Conservation (phyloP, 2,329 filamentous ascomycete genomes). For the Fusarium sp. region DNA sequence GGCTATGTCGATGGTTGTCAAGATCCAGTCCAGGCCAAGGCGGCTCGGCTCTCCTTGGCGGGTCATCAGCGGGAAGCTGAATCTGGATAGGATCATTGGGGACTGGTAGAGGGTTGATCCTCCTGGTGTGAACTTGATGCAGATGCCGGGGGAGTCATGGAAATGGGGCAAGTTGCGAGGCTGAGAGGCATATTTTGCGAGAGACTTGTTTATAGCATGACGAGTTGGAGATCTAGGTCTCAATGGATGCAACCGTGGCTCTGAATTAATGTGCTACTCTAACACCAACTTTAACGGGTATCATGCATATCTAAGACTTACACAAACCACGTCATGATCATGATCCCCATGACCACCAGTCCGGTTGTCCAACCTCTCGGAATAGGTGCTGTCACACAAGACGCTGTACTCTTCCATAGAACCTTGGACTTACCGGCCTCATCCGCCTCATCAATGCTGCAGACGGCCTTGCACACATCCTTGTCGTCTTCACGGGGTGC, state of each 20-base stretch:
- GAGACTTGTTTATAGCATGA: not conserved
- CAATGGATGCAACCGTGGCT: not conserved
- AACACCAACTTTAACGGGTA: not conserved
- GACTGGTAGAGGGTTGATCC: not conserved
- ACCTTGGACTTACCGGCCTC: constrained; percentile 40
- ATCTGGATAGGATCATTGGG: constrained; percentile 1
- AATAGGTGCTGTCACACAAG: constrained; percentile 3
- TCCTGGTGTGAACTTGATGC: not conserved
- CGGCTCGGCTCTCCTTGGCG: not conserved
- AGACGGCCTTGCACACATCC: constrained; percentile 44
- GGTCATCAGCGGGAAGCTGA: not conserved
- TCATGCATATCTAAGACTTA: not conserved
- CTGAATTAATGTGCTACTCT: not conserved
- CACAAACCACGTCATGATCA: not conserved
- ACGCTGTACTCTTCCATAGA: constrained; percentile 43
- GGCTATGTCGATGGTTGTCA: not conserved
- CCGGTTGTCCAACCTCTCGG: not conserved
- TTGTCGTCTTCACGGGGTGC: constrained; percentile 45
- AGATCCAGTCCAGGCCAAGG: not conserved
- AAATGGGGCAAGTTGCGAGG: not conserved
- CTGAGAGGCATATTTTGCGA: not conserved
- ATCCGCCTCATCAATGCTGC: constrained; percentile 50
- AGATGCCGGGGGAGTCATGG: not conserved
- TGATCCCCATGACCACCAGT: constrained; percentile 2
- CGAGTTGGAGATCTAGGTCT: not conserved